Evolutionary conservation across 106 monocot species (phyloP), one percentile per base, ranked within the genome.

Genomic region (Platanthera guangdongensis): DNA sequence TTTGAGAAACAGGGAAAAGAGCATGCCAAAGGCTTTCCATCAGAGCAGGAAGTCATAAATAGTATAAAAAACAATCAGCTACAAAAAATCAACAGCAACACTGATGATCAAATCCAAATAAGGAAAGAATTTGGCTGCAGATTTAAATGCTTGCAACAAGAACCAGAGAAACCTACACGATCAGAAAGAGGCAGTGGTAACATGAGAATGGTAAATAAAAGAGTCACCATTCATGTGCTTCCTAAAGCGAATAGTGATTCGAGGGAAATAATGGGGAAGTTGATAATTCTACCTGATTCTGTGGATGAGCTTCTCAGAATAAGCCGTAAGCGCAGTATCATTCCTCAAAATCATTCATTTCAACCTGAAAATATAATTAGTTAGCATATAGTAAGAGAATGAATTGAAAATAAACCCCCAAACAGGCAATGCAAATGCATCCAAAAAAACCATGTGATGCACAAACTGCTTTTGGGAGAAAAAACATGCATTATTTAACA

Each of bases 251-350:
- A 11, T 45, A 5, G 16, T n/a, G 11, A 12, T 11, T 76, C 62
- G 63, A 76, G 5, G 18, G 6, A 63, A 63, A 30, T 13, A 7
- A 19, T 47, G 8, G 62, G 76, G 45, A 76, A 76, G 76, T 32
- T 62, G 28, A 76, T 76, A 57, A 76, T 7, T 57, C 76, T 76
- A 59, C 76, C 76, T 47, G 76, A 76, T 16, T 76, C 62, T 60
- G 54, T 62, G 14, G 76, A 76, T 21, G 76, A 76, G 60, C 59
- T 76, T 55, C 76, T 76, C 76, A 76, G 48, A 47, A 62, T 76
- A 28, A 5, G 76, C 57, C 14, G 62, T 49, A 76, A 76, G 76
- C 11, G 7, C 8, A 51, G 3, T 51, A 46, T 22, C 49, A 22
- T 51, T 50, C 51, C 50, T 9, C 70, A 72, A 32, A 72, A 72